These are phyloP conservation scores for Fusarium sacchari DNA, from an alignment of 2,329 filamentous ascomycete species.

Conservation along the genomic window DNA sequence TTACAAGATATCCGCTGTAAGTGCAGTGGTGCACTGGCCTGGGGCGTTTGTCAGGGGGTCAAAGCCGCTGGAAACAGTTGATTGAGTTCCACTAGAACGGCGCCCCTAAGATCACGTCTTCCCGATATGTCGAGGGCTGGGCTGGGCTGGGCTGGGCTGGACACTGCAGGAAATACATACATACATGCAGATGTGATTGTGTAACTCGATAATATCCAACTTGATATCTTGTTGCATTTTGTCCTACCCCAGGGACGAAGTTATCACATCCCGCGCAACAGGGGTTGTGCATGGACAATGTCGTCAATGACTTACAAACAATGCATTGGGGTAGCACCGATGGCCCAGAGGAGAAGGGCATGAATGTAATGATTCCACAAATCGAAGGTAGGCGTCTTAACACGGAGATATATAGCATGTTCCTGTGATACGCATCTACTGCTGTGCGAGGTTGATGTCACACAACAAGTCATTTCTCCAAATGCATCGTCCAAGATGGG, in stretches of 20 bases:
- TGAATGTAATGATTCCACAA: slow-evolving; percentile 6
- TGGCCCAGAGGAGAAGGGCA: slow-evolving; percentile 9
- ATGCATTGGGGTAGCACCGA: slow-evolving; percentile 24
- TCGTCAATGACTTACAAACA: slow-evolving; percentile 20
- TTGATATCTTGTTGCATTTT: background rate
- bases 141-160: background rate
- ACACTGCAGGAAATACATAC: slow-evolving; percentile 31
- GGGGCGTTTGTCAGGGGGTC: slow-evolving; percentile 17
- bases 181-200: slow-evolving; percentile 27
- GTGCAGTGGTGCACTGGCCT: slow-evolving; percentile 1
- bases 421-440: slow-evolving; percentile 16
- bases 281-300: slow-evolving; percentile 22
- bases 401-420: slow-evolving; percentile 32
- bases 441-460: slow-evolving; percentile 22
- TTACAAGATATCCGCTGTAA: slow-evolving; percentile 11
- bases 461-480: slow-evolving; percentile 14
- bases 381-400: slow-evolving; percentile 13
- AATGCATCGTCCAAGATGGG: slow-evolving; percentile 20
- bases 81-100: slow-evolving; percentile 29
- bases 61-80: slow-evolving; percentile 18
- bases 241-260: background rate
- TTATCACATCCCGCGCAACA: slow-evolving; percentile 9
- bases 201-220: slow-evolving; percentile 18
- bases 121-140: slow-evolving; percentile 14
- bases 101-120: background rate